phyloP scores from a whole-genome alignment of 768 basidiomycete genomes.

The Arthromyces matolae region DNA sequence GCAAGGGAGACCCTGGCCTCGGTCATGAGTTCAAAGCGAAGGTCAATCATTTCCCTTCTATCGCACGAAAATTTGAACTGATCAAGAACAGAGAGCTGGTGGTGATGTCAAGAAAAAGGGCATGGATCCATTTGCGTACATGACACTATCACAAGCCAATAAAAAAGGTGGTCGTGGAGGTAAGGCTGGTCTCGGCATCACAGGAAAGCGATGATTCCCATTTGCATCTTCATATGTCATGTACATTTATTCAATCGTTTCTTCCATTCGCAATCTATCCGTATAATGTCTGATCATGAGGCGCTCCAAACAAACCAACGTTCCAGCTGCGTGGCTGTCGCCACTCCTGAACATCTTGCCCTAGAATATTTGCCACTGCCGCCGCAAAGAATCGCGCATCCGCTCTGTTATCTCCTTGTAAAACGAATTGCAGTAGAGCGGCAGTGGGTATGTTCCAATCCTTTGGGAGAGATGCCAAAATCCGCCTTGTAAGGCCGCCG shows the following conservation, averaged over 20 bases:
- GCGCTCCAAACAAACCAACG: constrained; percentile 64
- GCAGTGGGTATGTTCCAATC: constrained; percentile 52
- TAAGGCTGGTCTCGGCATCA: constrained; percentile 47
- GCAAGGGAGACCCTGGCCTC: constrained; percentile 44
- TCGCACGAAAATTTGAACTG: constrained; percentile 10
- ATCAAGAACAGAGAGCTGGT: constrained; percentile 72
- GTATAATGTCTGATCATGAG: constrained; percentile 70
- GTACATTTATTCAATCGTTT: constrained; percentile 9
- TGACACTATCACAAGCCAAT: constrained; percentile 79
- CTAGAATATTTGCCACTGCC: constrained; percentile 47
- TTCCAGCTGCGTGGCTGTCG: constrained; percentile 66
- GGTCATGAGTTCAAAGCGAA: constrained; percentile 96
- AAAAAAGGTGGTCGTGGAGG: constrained; percentile 50
- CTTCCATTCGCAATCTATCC: constrained; percentile 36
- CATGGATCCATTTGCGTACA: constrained; percentile 90
- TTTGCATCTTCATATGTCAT: constrained; percentile 12
- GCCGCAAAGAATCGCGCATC: constrained; percentile 66
- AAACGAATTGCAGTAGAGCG: constrained; percentile 66
- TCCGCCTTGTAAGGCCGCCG: constrained; percentile 66
- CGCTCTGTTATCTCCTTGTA: constrained; percentile 78
- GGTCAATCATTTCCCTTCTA: constrained; percentile 43
- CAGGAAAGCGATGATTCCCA: constrained; percentile 50
- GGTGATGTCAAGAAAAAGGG: constrained; percentile 89
- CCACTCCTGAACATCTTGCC: constrained; percentile 43
- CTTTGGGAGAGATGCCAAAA: constrained; percentile 54